Base-by-base conservation (phyloP, 176 grass and related monocot genomes). In the Zoysia pacifica region DNA sequence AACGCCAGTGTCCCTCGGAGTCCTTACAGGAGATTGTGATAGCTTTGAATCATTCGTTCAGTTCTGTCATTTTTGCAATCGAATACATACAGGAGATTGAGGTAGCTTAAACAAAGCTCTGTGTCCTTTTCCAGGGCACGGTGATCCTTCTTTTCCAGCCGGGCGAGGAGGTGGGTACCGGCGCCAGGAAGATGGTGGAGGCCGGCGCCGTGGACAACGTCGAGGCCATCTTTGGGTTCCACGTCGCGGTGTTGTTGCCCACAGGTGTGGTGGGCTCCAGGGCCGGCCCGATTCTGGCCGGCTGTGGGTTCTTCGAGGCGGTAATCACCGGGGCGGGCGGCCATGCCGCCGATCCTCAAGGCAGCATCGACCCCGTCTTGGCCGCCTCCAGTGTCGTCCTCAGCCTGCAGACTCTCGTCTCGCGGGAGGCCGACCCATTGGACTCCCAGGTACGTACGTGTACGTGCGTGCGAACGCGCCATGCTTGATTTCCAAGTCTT, bases 111-210 rank as follows among this genome's bases (percentile, higher is more conserved):
- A 7, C 6, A 44, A 14, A 52, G 2, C 9, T 62, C 0, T 75
- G 44, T 15, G 51, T 53, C 10, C n/a, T 72, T 70, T 16, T 74
- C 51, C 79, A 95, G 93, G 96, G 96, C 8, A 99, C 96, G 44
- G 96, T 93, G 56, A 40, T 91, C 58, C 90, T 95, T 16, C 73
- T 99, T 61, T 99, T 95, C 88, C 96, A 95, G 82, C 96, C 96
- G 28, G 96, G 84, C 18, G 96, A 99, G 84, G 92, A 99, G 86
- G 90, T 91, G 16, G 92, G 90, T 1, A 83, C 65, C 4, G 93
- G 92, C 64, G 90, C 96, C 60, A 91, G 82, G 86, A 93, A 81
- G 90, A 95, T 99, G 92, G 84, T 99, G 42, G 92, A 95, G 43
- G 81, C 82, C 46, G 92, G 92, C 13, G 88, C 77, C 8, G 72